A percentile compares a stretch with the other conserved stretches of the same genome.
phyloP scores from a whole-genome alignment of 495 filamentous ascomycete species.

The Penicillium angulare region DNA sequence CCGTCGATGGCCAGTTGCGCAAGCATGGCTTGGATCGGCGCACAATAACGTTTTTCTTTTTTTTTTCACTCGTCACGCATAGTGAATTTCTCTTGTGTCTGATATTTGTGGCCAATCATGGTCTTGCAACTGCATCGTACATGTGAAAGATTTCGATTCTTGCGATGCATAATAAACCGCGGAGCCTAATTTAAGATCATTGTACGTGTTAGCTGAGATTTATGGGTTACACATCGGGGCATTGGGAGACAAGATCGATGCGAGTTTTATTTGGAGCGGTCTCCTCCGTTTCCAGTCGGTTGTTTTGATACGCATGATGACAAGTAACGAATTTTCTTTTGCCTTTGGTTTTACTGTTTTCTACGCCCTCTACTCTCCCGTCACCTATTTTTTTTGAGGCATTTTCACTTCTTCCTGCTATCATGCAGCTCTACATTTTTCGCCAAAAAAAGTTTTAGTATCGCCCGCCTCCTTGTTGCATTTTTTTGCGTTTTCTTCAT shows the following conservation, averaged over 20 bases:
- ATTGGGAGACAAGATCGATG: constrained; percentile 20
- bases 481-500: constrained; percentile 9
- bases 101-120: not conserved
- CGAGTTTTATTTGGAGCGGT: constrained; percentile 7
- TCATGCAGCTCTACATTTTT: constrained; percentile 18
- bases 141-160: constrained; percentile 11
- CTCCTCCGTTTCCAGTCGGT: constrained; percentile 6
- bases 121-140: not conserved
- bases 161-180: constrained; percentile 50
- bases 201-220: not conserved
- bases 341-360: constrained; percentile 1
- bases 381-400: constrained; percentile 14
- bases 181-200: constrained; percentile 9
- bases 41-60: constrained; percentile 8
- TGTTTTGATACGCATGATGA: constrained; percentile 26
- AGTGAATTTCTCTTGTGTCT: constrained; percentile 6
- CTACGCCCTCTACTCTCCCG: not conserved
- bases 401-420: constrained; percentile 27
- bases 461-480: constrained; percentile 22
- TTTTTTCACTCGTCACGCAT: constrained; percentile 5
- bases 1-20: constrained; percentile 12
- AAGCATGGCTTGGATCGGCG: constrained; percentile 18
- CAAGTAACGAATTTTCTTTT: not conserved
- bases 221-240: constrained; percentile 4
- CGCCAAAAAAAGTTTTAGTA: constrained; percentile 24